A percentile compares a stretch with the other conserved stretches of the same genome.
Evolutionary conservation across 768 basidiomycete species (phyloP).

Genomic region (Gelatoporia subvermispora): DNA sequence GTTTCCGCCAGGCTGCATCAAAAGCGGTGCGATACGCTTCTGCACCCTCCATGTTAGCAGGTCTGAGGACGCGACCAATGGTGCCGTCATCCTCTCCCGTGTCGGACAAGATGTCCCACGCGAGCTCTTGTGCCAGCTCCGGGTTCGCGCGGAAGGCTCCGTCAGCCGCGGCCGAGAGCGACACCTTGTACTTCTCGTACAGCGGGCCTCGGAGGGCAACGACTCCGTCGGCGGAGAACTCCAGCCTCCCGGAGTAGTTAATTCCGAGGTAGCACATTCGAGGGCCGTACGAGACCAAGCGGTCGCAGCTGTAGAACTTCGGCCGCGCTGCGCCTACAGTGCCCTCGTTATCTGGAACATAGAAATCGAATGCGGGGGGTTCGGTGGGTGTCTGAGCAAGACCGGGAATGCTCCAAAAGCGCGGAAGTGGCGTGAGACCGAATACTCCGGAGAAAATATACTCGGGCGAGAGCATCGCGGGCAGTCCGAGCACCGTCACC

Average conservation of each 20-base stretch:
- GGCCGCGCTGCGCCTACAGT: neutral
- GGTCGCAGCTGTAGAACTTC: constrained; percentile 1
- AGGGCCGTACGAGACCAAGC: neutral
- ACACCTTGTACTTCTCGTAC: neutral
- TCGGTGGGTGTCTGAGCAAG: neutral
- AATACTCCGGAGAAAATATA: neutral
- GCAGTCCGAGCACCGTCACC: neutral
- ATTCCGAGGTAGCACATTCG: neutral
- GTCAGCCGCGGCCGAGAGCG: constrained; percentile 1
- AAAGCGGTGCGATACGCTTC: constrained; percentile 5
- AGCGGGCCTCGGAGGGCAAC: neutral
- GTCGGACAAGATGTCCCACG: constrained; percentile 3
- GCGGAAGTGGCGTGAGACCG: neutral
- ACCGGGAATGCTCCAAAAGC: neutral
- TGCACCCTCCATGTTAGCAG: neutral
- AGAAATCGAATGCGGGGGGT: neutral
- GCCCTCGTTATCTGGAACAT: neutral
- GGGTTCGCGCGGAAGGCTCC: constrained; percentile 1
- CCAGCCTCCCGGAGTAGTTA: constrained; percentile 2
- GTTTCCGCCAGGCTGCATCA: neutral
- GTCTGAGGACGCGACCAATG: neutral
- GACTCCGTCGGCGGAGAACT: neutral
- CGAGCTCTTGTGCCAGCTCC: constrained; percentile 5
- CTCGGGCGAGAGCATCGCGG: neutral
- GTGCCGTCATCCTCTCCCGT: neutral